Base-by-base conservation (phyloP, 352 stramenopile species). In the Phytopythium delawarense region DNA sequence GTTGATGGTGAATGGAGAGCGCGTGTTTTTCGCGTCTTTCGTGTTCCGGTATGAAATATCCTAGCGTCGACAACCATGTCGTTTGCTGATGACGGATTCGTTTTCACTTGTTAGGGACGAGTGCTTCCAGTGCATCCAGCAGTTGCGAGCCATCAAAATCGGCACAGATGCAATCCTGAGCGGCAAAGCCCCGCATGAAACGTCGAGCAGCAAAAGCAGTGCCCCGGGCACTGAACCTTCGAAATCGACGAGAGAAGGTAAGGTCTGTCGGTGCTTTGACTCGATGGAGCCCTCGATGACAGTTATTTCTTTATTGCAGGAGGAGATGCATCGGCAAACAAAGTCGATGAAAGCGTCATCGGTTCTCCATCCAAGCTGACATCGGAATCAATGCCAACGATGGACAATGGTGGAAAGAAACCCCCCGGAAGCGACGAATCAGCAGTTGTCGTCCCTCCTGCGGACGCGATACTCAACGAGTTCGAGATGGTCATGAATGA, bases 1-100 rank as follows among this genome's bases (percentile, higher is more conserved):
- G 83, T 67, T 88, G 28, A 91, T 75, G 3, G 74, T 84, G 32
- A 81, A 83, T 58, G 78, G 80, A 48, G 80, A 91, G 13, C 87
- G 83, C 21, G 67, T 86, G 0, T 95, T 95, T 57, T 90, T 95
- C 64, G 74, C 87, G 34, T 95, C 87, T 13, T 94, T 92, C 65
- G 75, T 95, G 0, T 95, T 90, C 63, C 72, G 87, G 86, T 93
- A 74, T 59, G 64, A 21, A 45, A 2, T 18, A 21, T 18, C 23
- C 23, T n/a, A 57, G 7, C 8, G 20, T 23, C 40, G 8, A 48
- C 7, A 2, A 7, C 40, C 40, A 23, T 23, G 40, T 7, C 40
- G 18, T 25, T 48, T 23, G 32, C 15, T 64, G 11, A 37, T 52
- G 11, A 60, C 66, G 42, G 16, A 65, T 11, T 13, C 54, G 53